These are phyloP conservation scores for Chlamydomonas asymmetrica DNA, from an alignment of 139 green algal genomes.

Conservation along the genomic window DNA sequence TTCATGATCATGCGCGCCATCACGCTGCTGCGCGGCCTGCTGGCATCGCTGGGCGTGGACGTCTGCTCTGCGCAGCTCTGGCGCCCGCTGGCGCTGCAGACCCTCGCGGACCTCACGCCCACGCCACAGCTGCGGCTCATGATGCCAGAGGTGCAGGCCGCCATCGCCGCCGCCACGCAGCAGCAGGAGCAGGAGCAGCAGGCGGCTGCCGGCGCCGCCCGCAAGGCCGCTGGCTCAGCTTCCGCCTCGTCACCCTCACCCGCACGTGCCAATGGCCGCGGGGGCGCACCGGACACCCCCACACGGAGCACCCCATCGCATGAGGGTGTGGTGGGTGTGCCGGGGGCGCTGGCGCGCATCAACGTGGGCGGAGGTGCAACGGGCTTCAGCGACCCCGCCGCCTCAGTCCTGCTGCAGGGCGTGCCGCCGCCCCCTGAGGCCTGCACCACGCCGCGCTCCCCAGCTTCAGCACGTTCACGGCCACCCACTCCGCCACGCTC, in stretches of 20 bases:
- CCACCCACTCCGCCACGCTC: too few species aligned
- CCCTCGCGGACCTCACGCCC: slow-evolving; percentile 13
- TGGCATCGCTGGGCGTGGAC: slow-evolving; percentile 43
- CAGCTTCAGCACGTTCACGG: too few species aligned
- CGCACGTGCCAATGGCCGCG: not conserved
- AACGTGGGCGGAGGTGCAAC: too few species aligned
- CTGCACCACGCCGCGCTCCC: too few species aligned
- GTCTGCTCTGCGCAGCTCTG: slow-evolving; percentile 47
- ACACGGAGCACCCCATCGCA: not conserved
- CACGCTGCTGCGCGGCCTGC: slow-evolving; percentile 54
- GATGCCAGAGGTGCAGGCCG: not conserved
- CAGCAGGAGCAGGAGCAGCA: not conserved
- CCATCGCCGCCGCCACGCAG: not conserved
- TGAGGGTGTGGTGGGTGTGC: not conserved
- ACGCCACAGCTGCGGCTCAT: not conserved
- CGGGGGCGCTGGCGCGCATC: not conserved
- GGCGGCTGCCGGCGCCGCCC: too few species aligned
- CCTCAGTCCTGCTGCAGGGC: too few species aligned
- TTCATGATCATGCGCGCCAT: slow-evolving; percentile 66
- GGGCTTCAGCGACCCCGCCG: too few species aligned
- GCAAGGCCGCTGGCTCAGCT: not conserved
- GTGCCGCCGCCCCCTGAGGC: too few species aligned
- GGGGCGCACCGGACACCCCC: too few species aligned
- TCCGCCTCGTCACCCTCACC: not conserved
- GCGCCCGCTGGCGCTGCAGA: slow-evolving; percentile 44